Evolutionary conservation across 2,329 filamentous ascomycete genomes (phyloP).

Genomic region (Sporothrix mexicana): DNA sequence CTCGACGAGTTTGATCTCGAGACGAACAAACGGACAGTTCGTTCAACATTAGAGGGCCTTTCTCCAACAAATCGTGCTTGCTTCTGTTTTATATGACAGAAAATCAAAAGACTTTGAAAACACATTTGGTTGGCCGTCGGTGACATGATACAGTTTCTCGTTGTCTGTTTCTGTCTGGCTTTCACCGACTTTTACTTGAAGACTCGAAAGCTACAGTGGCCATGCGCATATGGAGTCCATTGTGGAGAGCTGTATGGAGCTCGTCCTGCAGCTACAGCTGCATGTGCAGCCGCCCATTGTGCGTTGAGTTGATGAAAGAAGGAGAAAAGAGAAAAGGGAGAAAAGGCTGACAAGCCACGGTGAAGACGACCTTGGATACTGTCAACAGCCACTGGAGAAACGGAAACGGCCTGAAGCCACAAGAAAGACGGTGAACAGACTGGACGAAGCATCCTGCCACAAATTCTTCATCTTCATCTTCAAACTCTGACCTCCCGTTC

Average conservation of each 20-base stretch:
- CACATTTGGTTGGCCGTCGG: too few species aligned
- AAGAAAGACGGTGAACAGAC: background rate
- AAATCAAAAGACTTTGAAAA: background rate
- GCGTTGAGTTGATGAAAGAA: too few species aligned
- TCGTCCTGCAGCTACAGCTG: constrained; percentile 7
- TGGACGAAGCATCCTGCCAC: background rate
- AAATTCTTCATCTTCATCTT: background rate
- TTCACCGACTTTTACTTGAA: constrained; percentile 19
- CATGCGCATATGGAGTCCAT: too few species aligned
- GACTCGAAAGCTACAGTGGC: background rate
- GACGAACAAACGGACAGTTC: background rate
- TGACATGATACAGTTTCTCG: background rate
- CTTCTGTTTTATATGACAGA: too few species aligned
- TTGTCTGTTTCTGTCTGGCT: background rate
- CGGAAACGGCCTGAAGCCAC: background rate
- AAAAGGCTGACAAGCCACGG: background rate
- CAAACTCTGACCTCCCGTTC: background rate
- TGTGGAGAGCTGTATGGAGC: constrained; percentile 20
- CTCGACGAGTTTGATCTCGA: background rate
- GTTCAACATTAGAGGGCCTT: background rate
- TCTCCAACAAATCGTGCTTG: background rate
- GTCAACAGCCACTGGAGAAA: background rate
- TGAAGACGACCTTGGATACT: too few species aligned
- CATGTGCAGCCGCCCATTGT: background rate
- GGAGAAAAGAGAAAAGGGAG: background rate